Evolutionary conservation across 2,329 filamentous ascomycete genomes (phyloP).

Genomic region (Aurifilum marmelostoma): DNA sequence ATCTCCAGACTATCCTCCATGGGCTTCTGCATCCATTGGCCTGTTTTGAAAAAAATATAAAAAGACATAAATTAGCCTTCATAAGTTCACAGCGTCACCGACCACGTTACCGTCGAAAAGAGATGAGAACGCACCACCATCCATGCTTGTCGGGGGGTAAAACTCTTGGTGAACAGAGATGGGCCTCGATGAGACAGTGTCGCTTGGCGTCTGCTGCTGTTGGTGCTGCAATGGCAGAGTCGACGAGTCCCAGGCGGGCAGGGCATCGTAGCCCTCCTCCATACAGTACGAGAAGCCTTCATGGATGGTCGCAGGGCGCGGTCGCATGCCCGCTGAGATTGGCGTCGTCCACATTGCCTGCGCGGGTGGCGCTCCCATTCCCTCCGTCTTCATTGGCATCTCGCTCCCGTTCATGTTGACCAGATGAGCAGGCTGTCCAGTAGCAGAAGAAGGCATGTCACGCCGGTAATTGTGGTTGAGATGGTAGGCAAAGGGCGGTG

Average conservation of each 20-base stretch:
- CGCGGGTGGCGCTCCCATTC: conserved; percentile 44
- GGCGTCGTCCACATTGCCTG: conserved; percentile 60
- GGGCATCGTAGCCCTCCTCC: conserved; percentile 54
- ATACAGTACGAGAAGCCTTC: conserved; percentile 64
- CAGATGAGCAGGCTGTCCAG: conserved; percentile 46
- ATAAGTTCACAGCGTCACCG: conserved; percentile 18
- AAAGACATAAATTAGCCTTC: conserved; percentile 32
- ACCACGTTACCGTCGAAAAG: neutral
- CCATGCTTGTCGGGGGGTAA: conserved; percentile 54
- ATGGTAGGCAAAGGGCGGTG: conserved; percentile 54
- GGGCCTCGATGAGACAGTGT: conserved; percentile 55
- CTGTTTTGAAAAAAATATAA: conserved; percentile 37
- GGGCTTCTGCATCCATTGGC: conserved; percentile 57
- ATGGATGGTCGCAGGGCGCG: conserved; percentile 62
- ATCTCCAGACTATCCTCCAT: conserved; percentile 62
- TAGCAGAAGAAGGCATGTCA: conserved; percentile 45
- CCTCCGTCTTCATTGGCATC: conserved; percentile 52
- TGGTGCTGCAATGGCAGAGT: conserved; percentile 48
- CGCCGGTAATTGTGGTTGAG: conserved; percentile 50
- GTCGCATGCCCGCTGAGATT: conserved; percentile 53
- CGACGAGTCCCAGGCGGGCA: conserved; percentile 62
- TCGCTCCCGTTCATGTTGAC: conserved; percentile 57
- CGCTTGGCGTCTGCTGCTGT: conserved; percentile 45
- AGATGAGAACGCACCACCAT: conserved; percentile 50
- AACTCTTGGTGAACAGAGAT: conserved; percentile 63